Percentiles rank a stretch among this genome's conserved stretches.
phyloP scores from a whole-genome alignment of 805 yeast species.

The Teunomyces atbi region DNA sequence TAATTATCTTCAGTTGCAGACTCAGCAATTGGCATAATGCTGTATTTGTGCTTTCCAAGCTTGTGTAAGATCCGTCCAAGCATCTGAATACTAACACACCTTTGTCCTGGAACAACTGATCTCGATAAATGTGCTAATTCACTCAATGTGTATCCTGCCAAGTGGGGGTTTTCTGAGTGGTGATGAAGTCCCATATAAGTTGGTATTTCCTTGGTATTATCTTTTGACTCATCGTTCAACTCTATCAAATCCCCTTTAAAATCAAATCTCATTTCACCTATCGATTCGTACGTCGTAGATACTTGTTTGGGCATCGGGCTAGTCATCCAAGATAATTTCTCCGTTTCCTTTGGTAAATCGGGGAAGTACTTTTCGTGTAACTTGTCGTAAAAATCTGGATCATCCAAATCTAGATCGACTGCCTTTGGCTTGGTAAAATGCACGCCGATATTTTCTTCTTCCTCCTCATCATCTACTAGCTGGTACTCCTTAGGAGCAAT shows the following conservation, averaged over 20 bases:
- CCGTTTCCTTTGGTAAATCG: constrained; percentile 78
- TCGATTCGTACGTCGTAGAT: constrained; percentile 47
- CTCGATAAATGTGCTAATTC: constrained; percentile 80
- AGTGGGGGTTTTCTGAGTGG: constrained; percentile 81
- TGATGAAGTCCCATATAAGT: constrained; percentile 78
- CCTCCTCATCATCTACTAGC: constrained; percentile 34
- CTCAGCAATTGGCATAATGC: constrained; percentile 46
- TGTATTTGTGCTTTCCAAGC: constrained; percentile 62
- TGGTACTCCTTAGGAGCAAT: constrained; percentile 44
- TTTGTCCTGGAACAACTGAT: constrained; percentile 78
- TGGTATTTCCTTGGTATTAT: constrained; percentile 35
- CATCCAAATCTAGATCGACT: constrained; percentile 58
- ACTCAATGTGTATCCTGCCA: constrained; percentile 88
- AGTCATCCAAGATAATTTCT: constrained; percentile 89
- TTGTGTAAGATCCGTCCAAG: constrained; percentile 84
- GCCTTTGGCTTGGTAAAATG: constrained; percentile 63
- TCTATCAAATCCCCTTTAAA: constrained; percentile 76
- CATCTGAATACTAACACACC: constrained; percentile 83
- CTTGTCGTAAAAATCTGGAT: constrained; percentile 75
- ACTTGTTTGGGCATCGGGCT: constrained; percentile 49
- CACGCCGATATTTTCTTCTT: constrained; percentile 45
- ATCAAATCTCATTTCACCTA: constrained; percentile 80
- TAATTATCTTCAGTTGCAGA: constrained; percentile 36
- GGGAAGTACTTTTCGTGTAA: constrained; percentile 87
- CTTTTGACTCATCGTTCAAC: constrained; percentile 29